phyloP scores from a whole-genome alignment of 2,329 filamentous ascomycete genomes.

The Lachnellula arida region DNA sequence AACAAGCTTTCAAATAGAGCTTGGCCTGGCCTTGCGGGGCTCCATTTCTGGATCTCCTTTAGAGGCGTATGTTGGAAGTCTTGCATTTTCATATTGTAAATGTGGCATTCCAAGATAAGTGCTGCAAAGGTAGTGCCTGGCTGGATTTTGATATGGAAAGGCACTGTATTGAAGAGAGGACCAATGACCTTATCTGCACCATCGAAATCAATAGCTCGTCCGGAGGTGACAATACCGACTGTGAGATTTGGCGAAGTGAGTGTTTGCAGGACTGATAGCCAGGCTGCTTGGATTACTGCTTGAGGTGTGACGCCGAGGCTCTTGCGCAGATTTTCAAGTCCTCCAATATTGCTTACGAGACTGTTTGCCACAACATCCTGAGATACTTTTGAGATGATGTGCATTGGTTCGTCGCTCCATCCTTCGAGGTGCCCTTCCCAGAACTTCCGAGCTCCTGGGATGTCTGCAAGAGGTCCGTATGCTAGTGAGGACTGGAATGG shows the following conservation, averaged over 20 bases:
- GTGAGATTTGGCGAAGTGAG: constrained; percentile 38
- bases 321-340: constrained; percentile 50
- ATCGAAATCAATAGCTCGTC: constrained; percentile 65
- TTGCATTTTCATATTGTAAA: constrained; percentile 62
- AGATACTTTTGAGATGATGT: background rate
- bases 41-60: constrained; percentile 77
- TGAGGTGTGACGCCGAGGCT: constrained; percentile 71
- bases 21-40: constrained; percentile 44
- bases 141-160: constrained; percentile 53
- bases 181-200: constrained; percentile 65
- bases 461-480: constrained; percentile 59
- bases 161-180: constrained; percentile 86
- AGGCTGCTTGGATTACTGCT: constrained; percentile 70
- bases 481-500: constrained; percentile 63
- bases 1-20: constrained; percentile 77
- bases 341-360: constrained; percentile 34
- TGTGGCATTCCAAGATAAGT: constrained; percentile 60
- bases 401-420: constrained; percentile 19
- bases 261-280: constrained; percentile 58
- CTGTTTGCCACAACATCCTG: constrained; percentile 25
- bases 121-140: constrained; percentile 51
- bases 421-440: constrained; percentile 47
- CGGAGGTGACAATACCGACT: constrained; percentile 75
- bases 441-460: constrained; percentile 52
- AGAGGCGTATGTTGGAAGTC: constrained; percentile 76